Evolutionary conservation across 1,284 basidiomycete species (phyloP), one percentile per base, ranked within the genome.

Genomic region (Sanghuangporus sanghuang): DNA sequence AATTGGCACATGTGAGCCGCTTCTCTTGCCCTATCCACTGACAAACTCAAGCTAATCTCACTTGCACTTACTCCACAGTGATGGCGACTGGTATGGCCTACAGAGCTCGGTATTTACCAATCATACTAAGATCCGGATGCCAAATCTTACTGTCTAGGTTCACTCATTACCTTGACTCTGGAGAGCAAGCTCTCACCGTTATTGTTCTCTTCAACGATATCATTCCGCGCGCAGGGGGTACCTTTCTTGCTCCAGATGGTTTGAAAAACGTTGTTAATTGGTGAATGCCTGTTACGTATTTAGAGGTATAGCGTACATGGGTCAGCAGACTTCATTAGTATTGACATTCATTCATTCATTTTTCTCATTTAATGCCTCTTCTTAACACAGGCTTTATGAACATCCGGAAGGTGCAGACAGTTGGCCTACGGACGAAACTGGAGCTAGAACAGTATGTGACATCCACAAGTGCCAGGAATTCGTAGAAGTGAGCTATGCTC

Each of bases 151-250:
- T 18, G 14, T 35, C 21, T 44, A 66, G 65, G 66, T 76, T 74
- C 64, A 73, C 69, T 1, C 74, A 77, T 66, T 77, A 73, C 68
- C 71, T 76, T 21, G 76, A 77, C 61, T 76, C 76, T 2, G 73
- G 72, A 2, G 76, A 77, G 62, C 76, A 77, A 68, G 76, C 68
- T 3, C 66, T 76, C 39, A 71, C 73, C 14, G 71, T 74, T 32
- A 73, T 77, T 32, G 73, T 75, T 1, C 67, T 77, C 1, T 76
- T 71, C 69, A 72, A 73, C 60, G 72, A 76, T 61, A 75, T 77
- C 66, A 59, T 66, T 44, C 69, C 72, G 12, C 68, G 69, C 12
- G 74, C 69, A 6, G 76, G 76, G 2, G 74, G 71, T 4, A 77
- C 76, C 32, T 76, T 71, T 62, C 73, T 77, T 52, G 70, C 72